These are phyloP conservation scores for Fusarium nurragi DNA, from an alignment of 2,329 filamentous ascomycete species.

Conservation along the genomic window DNA sequence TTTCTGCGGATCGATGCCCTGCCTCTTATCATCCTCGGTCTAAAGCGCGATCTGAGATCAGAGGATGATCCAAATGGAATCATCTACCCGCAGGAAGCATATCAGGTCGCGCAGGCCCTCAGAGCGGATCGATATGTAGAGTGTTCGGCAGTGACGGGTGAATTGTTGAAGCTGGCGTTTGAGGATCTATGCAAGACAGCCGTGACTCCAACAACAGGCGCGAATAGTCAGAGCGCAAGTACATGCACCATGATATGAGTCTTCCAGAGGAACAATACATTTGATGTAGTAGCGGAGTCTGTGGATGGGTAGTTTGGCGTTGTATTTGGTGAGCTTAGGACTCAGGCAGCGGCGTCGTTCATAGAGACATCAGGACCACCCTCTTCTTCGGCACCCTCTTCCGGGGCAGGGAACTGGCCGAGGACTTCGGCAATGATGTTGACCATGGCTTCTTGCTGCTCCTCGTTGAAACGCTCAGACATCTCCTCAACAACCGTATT, in stretches of 20 bases:
- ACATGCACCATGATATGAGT: conserved; percentile 62
- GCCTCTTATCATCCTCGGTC: conserved; percentile 65
- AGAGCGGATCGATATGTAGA: conserved; percentile 71
- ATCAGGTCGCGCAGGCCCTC: conserved; percentile 65
- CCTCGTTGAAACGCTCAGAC: conserved; percentile 66
- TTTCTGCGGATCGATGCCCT: conserved; percentile 60
- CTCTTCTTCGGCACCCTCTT: conserved; percentile 43
- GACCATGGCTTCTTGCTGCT: conserved; percentile 68
- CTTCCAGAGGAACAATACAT: not conserved
- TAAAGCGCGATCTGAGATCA: conserved; percentile 69
- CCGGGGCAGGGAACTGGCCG: conserved; percentile 57
- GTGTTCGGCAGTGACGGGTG: conserved; percentile 69
- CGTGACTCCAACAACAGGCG: conserved; percentile 56
- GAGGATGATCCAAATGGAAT: conserved; percentile 68
- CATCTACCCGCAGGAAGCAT: conserved; percentile 70
- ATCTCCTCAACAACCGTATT: conserved; percentile 74
- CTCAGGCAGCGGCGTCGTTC: conserved; percentile 49
- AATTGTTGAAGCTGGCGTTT: conserved; percentile 65
- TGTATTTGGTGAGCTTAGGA: conserved; percentile 10
- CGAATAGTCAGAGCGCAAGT: conserved; percentile 64
- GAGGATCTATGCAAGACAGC: conserved; percentile 70
- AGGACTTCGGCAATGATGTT: conserved; percentile 66
- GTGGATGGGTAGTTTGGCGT: not conserved
- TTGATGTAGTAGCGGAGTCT: not conserved
- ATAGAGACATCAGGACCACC: conserved; percentile 49